Evolutionary conservation across 768 basidiomycete genomes (phyloP).

Genomic region (Steccherinum ochraceum): DNA sequence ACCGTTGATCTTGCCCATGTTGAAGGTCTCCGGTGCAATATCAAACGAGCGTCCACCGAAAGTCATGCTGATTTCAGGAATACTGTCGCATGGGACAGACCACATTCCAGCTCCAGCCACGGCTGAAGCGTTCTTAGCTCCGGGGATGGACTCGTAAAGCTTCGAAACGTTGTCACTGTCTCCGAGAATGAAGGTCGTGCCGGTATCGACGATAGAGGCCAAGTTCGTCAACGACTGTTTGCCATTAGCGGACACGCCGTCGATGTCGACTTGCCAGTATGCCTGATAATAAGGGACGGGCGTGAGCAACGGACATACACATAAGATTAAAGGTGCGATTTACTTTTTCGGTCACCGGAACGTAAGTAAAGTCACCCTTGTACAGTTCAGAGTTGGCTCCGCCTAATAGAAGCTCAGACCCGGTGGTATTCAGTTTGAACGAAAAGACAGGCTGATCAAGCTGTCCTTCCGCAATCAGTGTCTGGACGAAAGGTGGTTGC

Average conservation of each 20-base stretch:
- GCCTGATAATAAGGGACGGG: slow-evolving; percentile 10
- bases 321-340: background rate
- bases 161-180: slow-evolving; percentile 16
- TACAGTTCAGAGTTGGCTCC: slow-evolving; percentile 30
- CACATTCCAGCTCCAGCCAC: slow-evolving; percentile 20
- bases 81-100: slow-evolving; percentile 15
- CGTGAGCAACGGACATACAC: background rate
- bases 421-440: slow-evolving; percentile 29
- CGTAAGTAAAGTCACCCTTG: slow-evolving; percentile 28
- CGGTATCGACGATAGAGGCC: slow-evolving; percentile 29
- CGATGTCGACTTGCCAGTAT: slow-evolving; percentile 33
- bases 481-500: slow-evolving; percentile 23
- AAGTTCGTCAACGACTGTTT: slow-evolving; percentile 9
- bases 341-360: slow-evolving; percentile 20
- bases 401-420: slow-evolving; percentile 32
- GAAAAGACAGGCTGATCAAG: slow-evolving; percentile 24
- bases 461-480: slow-evolving; percentile 15
- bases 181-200: slow-evolving; percentile 30
- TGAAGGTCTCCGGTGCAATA: background rate
- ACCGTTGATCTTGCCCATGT: background rate
- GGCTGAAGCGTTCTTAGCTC: slow-evolving; percentile 7
- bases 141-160: slow-evolving; percentile 23
- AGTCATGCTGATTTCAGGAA: slow-evolving; percentile 13
- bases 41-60: slow-evolving; percentile 15
- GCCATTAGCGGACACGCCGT: slow-evolving; percentile 22